Evolutionary conservation across 148 eudicot genomes (phyloP), one percentile per base, ranked within the genome.

Genomic region (Selenicereus undatus): DNA sequence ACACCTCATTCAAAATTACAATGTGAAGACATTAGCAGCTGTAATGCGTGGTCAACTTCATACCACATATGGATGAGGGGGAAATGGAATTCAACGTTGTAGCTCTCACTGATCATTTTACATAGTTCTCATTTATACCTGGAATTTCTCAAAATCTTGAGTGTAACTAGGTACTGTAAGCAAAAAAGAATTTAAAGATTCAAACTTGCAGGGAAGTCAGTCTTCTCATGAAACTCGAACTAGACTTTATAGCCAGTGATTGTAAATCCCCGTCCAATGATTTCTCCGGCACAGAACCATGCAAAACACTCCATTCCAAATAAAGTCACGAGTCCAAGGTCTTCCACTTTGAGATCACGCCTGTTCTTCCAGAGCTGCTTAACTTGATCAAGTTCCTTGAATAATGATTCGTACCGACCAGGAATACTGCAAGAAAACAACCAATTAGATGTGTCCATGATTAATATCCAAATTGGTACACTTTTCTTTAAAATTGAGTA

Each of bases 271-370:
- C 93, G 84, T 75, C 95, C 95, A 36, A 86, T 85, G 10, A 90
- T 84, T 84, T 91, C 91, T 22, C 95, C 95, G 26, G 89, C 91
- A 83, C 90, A 90, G 80, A 76, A 90, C 95, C 95, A 91, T 32
- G 91, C 90, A 83, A 88, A 91, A 78, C 89, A 89, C 85, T 91
- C 93, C 50, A 91, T 71, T 78, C 95, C 93, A 66, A 91, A 91
- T 77, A 91, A 86, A 65, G 95, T 86, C 81, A 88, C 93, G 62
- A 86, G 75, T 72, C 90, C 87, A 52, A 81, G 84, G 76, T 89
- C 88, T 78, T 91, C 93, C 58, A 85, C 87, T 73, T 88, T 85
- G 81, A 86, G 42, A n/a, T 90, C 90, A 75, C 82, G 82, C 88
- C 86, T 88, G 84, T 88, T 90, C 80, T 88, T 88, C 85, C 90